These are phyloP conservation scores for Fusarium zealandicum DNA, from an alignment of 2,329 filamentous ascomycete genomes.

Conservation along the genomic window DNA sequence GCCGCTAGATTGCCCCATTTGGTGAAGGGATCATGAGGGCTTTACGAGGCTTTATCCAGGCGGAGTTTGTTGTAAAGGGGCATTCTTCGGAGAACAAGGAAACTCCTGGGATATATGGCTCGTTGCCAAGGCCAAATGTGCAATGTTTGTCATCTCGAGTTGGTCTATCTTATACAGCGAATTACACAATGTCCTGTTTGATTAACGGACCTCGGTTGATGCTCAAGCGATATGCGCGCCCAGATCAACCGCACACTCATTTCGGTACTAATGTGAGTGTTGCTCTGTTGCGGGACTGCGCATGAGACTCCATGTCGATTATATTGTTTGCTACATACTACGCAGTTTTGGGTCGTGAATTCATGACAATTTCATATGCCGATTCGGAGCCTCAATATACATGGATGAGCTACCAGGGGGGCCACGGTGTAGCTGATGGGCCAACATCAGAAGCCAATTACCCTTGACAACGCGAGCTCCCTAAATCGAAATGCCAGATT, in stretches of 20 bases:
- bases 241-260: constrained; percentile 6
- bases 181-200: too few species aligned
- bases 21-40: background rate
- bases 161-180: too few species aligned
- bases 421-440: background rate
- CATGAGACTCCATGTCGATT: constrained; percentile 4
- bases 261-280: constrained; percentile 14
- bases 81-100: too few species aligned
- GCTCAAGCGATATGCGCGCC: background rate
- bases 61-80: too few species aligned
- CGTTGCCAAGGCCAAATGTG: too few species aligned
- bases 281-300: background rate
- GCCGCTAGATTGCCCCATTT: constrained; percentile 9
- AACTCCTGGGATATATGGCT: too few species aligned
- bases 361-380: constrained; percentile 8
- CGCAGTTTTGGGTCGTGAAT: background rate
- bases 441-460: background rate
- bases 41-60: background rate
- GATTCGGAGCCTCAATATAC: background rate
- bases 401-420: background rate
- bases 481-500: constrained; percentile 21
- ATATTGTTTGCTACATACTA: too few species aligned
- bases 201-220: background rate
- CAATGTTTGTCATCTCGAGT: too few species aligned
- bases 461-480: constrained; percentile 8